Evolutionary conservation across 768 basidiomycete genomes (phyloP).

Genomic region (Gyrodon lividus): DNA sequence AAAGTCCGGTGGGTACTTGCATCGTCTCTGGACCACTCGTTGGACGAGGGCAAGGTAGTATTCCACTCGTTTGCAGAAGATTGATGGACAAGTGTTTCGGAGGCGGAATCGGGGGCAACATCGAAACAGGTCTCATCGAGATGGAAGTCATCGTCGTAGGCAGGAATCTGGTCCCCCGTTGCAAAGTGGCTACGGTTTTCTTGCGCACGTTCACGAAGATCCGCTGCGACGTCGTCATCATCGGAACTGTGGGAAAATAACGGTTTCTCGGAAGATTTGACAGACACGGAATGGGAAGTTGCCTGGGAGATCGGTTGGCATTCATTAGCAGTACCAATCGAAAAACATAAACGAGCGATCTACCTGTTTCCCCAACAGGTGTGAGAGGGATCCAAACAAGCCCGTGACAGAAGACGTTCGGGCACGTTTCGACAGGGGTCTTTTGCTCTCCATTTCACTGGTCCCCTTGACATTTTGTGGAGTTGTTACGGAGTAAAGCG

Average conservation of each 20-base stretch:
- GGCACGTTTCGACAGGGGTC: constrained; percentile 19
- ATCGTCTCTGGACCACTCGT: constrained; percentile 9
- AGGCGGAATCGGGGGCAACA: constrained; percentile 19
- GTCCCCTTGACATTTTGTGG: background rate
- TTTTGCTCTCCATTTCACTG: background rate
- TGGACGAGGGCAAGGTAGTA: constrained; percentile 3
- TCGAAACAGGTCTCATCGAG: constrained; percentile 35
- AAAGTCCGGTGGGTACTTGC: constrained; percentile 1
- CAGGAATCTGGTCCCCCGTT: background rate
- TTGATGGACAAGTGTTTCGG: constrained; percentile 3
- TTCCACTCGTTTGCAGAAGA: constrained; percentile 1
- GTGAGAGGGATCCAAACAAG: background rate
- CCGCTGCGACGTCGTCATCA: constrained; percentile 9
- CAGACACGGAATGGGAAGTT: background rate
- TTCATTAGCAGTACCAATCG: constrained; percentile 7
- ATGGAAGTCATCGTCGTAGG: constrained; percentile 31
- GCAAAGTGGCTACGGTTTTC: background rate
- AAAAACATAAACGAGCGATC: background rate
- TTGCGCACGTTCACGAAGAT: background rate
- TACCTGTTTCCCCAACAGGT: constrained; percentile 3
- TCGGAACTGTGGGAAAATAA: constrained; percentile 21
- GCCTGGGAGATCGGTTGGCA: constrained; percentile 2
- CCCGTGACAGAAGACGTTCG: background rate
- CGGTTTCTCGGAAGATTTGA: background rate
- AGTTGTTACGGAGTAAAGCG: background rate